These are phyloP conservation scores for Candida germanica DNA, from an alignment of 805 yeast species.

Conservation along the genomic window DNA sequence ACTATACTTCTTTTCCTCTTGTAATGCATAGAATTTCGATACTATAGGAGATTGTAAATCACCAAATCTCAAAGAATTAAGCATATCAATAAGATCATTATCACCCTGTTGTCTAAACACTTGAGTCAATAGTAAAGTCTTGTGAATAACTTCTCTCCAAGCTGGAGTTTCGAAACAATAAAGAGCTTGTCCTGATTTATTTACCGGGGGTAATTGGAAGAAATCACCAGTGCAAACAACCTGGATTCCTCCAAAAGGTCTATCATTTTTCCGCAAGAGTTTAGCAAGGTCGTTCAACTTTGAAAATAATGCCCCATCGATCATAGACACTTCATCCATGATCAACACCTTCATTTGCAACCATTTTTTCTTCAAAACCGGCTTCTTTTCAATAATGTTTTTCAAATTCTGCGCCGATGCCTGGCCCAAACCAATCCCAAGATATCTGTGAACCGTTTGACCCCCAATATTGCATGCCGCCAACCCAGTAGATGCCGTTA, in stretches of 20 bases:
- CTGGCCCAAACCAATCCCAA: conserved; percentile 80
- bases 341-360: conserved; percentile 63
- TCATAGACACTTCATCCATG: conserved; percentile 93
- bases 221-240: conserved; percentile 91
- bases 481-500: conserved; percentile 94
- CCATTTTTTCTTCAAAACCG: conserved; percentile 57
- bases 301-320: conserved; percentile 73
- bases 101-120: conserved; percentile 92
- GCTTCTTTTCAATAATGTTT: conserved; percentile 46
- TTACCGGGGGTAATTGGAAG: conserved; percentile 92
- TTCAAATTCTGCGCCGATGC: conserved; percentile 47
- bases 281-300: conserved; percentile 73
- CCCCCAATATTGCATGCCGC: conserved; percentile 97
- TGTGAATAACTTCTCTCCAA: conserved; percentile 64
- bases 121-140: conserved; percentile 67
- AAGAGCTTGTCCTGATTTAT: conserved; percentile 27
- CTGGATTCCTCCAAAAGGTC: conserved; percentile 94
- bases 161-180: conserved; percentile 75
- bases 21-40: conserved; percentile 47
- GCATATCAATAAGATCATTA: conserved; percentile 65
- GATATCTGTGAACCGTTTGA: conserved; percentile 76
- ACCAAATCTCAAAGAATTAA: conserved; percentile 80
- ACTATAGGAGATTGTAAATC: conserved; percentile 49
- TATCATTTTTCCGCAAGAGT: conserved; percentile 43
- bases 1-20: conserved; percentile 53